Evolutionary conservation across 352 stramenopile species (phyloP).

Genomic region (Phytophthora multivora): DNA sequence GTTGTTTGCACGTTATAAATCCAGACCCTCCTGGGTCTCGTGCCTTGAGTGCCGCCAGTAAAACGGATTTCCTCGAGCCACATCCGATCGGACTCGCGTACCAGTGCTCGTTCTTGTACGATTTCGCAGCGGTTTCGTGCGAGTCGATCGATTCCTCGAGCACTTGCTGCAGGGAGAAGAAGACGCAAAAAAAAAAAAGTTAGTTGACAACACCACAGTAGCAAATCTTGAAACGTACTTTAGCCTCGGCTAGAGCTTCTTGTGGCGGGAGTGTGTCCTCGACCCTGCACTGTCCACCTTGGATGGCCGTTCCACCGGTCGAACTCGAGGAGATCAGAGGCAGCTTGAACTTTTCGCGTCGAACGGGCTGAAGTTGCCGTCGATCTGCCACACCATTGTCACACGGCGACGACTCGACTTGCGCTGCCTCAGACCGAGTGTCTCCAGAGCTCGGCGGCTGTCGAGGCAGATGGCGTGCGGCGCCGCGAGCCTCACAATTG

Average conservation of each 20-base stretch:
- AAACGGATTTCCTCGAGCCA: constrained; percentile 52
- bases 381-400: constrained; percentile 18
- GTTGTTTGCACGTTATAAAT: constrained; percentile 34
- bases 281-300: constrained; percentile 17
- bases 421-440: constrained; percentile 1
- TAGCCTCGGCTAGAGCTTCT: constrained; percentile 22
- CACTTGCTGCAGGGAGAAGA: constrained; percentile 5
- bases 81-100: constrained; percentile 52
- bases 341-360: constrained; percentile 32
- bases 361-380: constrained; percentile 6
- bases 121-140: constrained; percentile 40
- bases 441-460: constrained; percentile 7
- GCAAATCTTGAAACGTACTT: constrained; percentile 18
- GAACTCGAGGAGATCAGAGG: constrained; percentile 19
- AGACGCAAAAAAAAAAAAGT: constrained; percentile 11
- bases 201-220: neutral
- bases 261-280: constrained; percentile 11
- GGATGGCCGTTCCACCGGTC: constrained; percentile 19
- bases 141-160: constrained; percentile 27
- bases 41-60: constrained; percentile 49
- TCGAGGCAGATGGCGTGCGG: constrained; percentile 16
- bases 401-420: constrained; percentile 4
- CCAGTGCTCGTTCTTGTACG: constrained; percentile 67
- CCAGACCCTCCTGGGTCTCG: constrained; percentile 43
- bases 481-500: constrained; percentile 20